phyloP scores from a whole-genome alignment of 495 filamentous ascomycete species.

The Penicillium riverlandense region DNA sequence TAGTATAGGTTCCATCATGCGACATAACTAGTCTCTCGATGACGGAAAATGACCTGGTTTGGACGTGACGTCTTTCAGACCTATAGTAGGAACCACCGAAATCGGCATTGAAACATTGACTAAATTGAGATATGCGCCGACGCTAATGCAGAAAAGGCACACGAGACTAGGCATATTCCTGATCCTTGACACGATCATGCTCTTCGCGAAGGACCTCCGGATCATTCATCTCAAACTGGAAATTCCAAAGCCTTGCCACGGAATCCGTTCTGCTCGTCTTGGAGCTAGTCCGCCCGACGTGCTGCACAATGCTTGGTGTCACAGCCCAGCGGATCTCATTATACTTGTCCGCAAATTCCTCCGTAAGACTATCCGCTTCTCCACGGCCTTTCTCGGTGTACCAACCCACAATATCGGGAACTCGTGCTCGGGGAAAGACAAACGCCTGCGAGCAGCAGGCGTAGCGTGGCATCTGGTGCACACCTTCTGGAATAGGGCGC shows the following conservation, averaged over 20 bases:
- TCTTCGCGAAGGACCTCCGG: neutral
- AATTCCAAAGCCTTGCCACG: constrained; percentile 28
- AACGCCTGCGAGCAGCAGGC: constrained; percentile 45
- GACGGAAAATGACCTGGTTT: no score
- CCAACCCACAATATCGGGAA: constrained; percentile 16
- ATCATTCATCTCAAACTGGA: constrained; percentile 24
- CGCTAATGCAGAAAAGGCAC: no score
- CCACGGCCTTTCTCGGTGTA: constrained; percentile 1
- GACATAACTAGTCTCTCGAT: no score
- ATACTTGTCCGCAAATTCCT: constrained; percentile 31
- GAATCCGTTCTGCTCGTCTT: constrained; percentile 15
- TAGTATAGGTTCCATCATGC: no score
- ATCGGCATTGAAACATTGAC: no score
- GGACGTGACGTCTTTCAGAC: no score
- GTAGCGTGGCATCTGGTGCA: constrained; percentile 42
- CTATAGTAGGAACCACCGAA: no score
- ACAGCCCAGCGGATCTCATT: constrained; percentile 36
- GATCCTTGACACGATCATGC: neutral
- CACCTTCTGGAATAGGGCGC: constrained; percentile 24
- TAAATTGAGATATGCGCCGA: no score
- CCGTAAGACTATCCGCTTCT: constrained; percentile 36
- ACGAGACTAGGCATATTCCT: no score
- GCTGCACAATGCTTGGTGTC: constrained; percentile 43
- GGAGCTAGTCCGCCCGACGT: constrained; percentile 31
- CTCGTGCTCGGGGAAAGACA: constrained; percentile 29